Percentiles rank a stretch among this genome's conserved stretches.
These are phyloP conservation scores for Arabidopsis suecica DNA, from an alignment of 345 rosid species.

Conservation along the genomic window DNA sequence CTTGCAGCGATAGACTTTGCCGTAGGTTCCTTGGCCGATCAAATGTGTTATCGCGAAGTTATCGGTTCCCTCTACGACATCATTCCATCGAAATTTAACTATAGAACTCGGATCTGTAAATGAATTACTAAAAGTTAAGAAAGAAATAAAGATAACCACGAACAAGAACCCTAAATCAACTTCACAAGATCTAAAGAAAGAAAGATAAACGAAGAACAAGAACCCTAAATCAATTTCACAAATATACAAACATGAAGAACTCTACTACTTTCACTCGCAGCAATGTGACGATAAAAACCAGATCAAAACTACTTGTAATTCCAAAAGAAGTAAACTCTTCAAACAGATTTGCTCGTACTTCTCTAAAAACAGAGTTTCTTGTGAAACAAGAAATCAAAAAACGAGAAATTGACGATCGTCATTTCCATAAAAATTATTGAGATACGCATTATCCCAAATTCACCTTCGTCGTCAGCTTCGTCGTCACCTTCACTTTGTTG, in stretches of 20 bases:
- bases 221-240: slow-evolving; percentile 18
- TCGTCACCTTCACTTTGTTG: background rate
- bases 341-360: background rate
- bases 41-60: background rate
- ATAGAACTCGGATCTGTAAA: background rate
- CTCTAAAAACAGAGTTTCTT: background rate
- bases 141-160: slow-evolving; percentile 1
- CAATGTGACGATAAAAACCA: background rate
- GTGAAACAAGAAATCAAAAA: slow-evolving; percentile 10
- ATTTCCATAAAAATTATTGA: background rate
- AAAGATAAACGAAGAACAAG: slow-evolving; percentile 1
- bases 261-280: background rate
- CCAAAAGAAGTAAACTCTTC: background rate
- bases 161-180: slow-evolving; percentile 1
- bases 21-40: slow-evolving; percentile 13
- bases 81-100: background rate
- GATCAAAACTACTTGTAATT: too few species aligned
- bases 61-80: background rate
- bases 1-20: slow-evolving; percentile 32
- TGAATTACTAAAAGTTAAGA: background rate
- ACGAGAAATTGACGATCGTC: background rate
- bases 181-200: slow-evolving; percentile 2
- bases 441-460: background rate
- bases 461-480: background rate
- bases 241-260: background rate